A percentile compares a stretch with the other conserved stretches of the same genome.
These are phyloP conservation scores for Xerocomellus intermedius DNA, from an alignment of 768 basidiomycete species.

Conservation along the genomic window DNA sequence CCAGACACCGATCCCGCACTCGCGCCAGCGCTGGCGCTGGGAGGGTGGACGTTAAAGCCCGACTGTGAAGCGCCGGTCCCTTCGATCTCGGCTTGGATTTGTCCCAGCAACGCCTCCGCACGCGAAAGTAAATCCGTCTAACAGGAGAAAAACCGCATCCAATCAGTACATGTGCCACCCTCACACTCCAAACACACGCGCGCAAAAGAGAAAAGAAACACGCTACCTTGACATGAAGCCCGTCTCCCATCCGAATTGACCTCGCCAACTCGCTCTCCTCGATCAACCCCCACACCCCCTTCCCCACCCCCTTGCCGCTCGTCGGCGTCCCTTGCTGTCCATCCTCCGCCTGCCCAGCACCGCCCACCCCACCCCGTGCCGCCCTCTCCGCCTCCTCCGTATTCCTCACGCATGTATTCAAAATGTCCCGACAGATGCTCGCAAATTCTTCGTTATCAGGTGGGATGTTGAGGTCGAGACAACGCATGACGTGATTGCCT, in stretches of 20 bases:
- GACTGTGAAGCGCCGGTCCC: slow-evolving; percentile 1
- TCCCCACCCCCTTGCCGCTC: slow-evolving; percentile 56
- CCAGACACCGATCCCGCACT: neutral
- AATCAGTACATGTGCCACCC: neutral
- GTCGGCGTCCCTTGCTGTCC: slow-evolving; percentile 21
- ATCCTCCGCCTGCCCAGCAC: slow-evolving; percentile 7
- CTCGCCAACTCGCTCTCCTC: slow-evolving; percentile 82
- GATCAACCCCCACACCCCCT: slow-evolving; percentile 82
- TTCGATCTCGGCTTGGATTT: slow-evolving; percentile 32
- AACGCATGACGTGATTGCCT: slow-evolving; percentile 82
- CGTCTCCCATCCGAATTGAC: slow-evolving; percentile 52
- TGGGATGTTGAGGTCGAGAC: slow-evolving; percentile 91
- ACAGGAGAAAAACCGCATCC: too few relatives aligned
- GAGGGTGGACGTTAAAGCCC: neutral
- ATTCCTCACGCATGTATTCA: slow-evolving; percentile 89
- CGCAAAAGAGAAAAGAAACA: slow-evolving; percentile 11
- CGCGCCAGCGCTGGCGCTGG: neutral
- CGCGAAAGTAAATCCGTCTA: slow-evolving; percentile 23
- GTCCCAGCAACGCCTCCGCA: slow-evolving; percentile 41
- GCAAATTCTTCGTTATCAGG: slow-evolving; percentile 81
- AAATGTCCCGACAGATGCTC: slow-evolving; percentile 82
- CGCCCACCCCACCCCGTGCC: neutral
- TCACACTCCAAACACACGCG: neutral
- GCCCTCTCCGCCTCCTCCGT: slow-evolving; percentile 78
- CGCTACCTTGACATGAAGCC: slow-evolving; percentile 43